Base-by-base conservation (phyloP, 306 rosid genomes). In the Prunus kanzakura region DNA sequence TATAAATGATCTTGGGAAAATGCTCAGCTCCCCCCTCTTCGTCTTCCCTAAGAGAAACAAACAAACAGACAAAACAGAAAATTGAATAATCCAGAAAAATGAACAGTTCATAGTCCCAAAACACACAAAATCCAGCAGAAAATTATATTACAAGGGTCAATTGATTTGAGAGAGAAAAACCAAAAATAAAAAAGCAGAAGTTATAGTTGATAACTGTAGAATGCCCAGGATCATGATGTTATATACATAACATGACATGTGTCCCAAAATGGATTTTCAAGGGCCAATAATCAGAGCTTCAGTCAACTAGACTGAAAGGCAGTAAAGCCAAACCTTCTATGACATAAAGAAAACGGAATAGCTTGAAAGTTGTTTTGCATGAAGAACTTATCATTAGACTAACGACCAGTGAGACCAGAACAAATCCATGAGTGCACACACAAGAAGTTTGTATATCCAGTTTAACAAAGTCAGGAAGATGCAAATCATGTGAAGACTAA, bases 1-100 rank as follows among this genome's bases (percentile, higher is more conserved):
- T 32, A 82, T 67, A 76, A 90, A 87, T 49, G 87, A 83, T 80
- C 74, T 86, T 51, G 95, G 96, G 69, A 93, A 93, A 68, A 93
- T 89, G 84, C 97, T 93, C 19, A 91, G 88, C 81, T 93, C 97
- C 72, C 98, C 98, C 71, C 87, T 93, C 82, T 91, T 93, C 74
- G 93, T 93, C 88, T 93, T 93, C 22, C 98, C 98, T 93, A 80
- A 20, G 79, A 57, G 9, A 69, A 65, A 25, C 27, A 25, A 25
- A 6, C 15, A 41, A 69, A 19, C 5, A 46, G n/a, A 38, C 5
- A 46, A 35, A 38, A 19, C 52, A 8, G 22, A 43, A 20, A 60
- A 27, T 4, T 16, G 12, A 27, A 35, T 67, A 27, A 19, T 16
- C 25, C 13, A 6, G 3, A 25, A 35, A 8, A 25, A 58, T 3